Evolutionary conservation across 768 basidiomycete species (phyloP).

Genomic region (Hygrophoropsis aurantiaca): DNA sequence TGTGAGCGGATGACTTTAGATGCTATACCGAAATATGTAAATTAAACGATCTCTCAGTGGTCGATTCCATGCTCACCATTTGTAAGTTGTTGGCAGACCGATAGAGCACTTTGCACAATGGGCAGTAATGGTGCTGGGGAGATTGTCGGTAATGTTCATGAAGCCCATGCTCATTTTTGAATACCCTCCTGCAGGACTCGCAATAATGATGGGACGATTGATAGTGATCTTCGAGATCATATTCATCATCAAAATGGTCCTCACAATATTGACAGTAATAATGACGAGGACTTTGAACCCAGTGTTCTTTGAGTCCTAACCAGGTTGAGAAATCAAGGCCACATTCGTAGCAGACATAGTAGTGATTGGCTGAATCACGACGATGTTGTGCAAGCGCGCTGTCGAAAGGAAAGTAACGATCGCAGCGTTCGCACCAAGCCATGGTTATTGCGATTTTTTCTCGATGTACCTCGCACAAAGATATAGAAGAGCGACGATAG

Average conservation of each 20-base stretch:
- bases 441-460: constrained; percentile 16
- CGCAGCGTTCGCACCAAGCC: constrained; percentile 39
- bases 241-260: constrained; percentile 34
- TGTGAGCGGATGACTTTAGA: constrained; percentile 47
- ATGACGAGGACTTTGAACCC: constrained; percentile 47
- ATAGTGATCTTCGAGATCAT: constrained; percentile 42
- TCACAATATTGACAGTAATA: constrained; percentile 54
- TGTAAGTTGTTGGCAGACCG: constrained; percentile 10
- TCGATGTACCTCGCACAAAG: neutral
- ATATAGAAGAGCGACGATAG: neutral
- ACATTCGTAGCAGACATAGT: constrained; percentile 47
- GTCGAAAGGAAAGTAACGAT: constrained; percentile 32
- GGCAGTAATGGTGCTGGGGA: constrained; percentile 47
- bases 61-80: neutral
- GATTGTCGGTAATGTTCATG: constrained; percentile 48
- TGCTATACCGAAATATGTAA: constrained; percentile 35
- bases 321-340: constrained; percentile 42
- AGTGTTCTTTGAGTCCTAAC: constrained; percentile 48
- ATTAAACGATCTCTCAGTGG: too few species aligned
- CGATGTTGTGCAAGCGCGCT: constrained; percentile 36
- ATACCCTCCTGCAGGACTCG: constrained; percentile 38
- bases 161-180: constrained; percentile 38
- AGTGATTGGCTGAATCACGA: constrained; percentile 37
- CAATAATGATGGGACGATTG: constrained; percentile 46
- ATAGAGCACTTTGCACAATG: constrained; percentile 44